Conservation (phyloP, 2,329 filamentous ascomycete species). For the Tolypocladium tundrense region DNA sequence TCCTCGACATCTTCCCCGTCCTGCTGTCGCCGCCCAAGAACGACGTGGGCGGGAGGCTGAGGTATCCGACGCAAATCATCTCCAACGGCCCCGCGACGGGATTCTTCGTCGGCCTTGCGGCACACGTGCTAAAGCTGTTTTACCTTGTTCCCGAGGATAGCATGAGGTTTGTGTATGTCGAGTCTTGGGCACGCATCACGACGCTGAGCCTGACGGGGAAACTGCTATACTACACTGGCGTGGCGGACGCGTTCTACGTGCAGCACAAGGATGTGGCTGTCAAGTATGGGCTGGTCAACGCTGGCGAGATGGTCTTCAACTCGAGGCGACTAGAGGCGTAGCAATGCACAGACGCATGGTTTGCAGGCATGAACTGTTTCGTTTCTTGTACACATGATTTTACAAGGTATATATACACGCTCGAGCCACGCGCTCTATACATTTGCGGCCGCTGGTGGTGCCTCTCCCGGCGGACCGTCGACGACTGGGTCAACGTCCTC, state of each 20-base stretch:
- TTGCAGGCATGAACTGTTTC: background rate
- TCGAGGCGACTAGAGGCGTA: conserved; percentile 14
- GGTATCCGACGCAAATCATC: conserved; percentile 64
- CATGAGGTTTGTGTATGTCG: conserved; percentile 74
- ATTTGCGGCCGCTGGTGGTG: background rate
- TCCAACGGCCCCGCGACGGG: conserved; percentile 86
- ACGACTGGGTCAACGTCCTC: conserved; percentile 17
- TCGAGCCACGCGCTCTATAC: background rate
- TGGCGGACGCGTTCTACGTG: conserved; percentile 72
- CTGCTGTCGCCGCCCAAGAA: conserved; percentile 30
- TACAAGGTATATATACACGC: conserved; percentile 11
- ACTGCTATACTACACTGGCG: conserved; percentile 50
- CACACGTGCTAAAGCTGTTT: conserved; percentile 36
- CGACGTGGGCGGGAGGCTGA: conserved; percentile 11
- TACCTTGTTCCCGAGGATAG: conserved; percentile 35
- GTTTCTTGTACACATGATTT: conserved; percentile 8
- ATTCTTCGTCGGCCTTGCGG: conserved; percentile 56
- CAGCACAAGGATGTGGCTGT: conserved; percentile 62
- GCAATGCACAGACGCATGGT: background rate
- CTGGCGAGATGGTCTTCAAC: conserved; percentile 30
- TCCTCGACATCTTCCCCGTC: conserved; percentile 50
- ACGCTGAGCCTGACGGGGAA: conserved; percentile 77
- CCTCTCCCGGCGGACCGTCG: conserved; percentile 9
- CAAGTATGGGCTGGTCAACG: conserved; percentile 27
- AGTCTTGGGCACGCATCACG: conserved; percentile 83